phyloP scores from a whole-genome alignment of 306 rosid species.

The Prosopis cineraria region DNA sequence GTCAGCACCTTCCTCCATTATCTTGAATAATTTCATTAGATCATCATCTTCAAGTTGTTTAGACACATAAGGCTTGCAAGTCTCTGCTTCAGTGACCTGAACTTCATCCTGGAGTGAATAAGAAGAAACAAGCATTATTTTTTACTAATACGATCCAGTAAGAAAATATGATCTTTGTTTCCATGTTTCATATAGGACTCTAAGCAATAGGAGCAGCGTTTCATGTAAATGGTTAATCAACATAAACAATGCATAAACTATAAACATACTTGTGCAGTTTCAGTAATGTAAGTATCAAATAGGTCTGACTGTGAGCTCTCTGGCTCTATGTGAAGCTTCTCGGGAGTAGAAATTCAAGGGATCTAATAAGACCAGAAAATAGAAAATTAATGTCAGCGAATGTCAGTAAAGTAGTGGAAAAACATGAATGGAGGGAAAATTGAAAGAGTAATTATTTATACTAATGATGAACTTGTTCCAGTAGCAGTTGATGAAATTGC shows the following conservation, averaged over 20 bases:
- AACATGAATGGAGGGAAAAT: background rate
- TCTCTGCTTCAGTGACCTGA: background rate
- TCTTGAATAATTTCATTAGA: constrained; percentile 1
- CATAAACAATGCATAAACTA: background rate
- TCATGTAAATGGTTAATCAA: too few relatives aligned
- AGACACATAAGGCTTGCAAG: background rate
- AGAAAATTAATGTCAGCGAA: background rate
- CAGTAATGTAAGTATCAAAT: background rate
- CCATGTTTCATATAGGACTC: too few relatives aligned
- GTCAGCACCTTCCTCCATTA: background rate
- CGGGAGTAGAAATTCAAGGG: background rate
- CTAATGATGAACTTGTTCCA: background rate
- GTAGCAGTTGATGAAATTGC: background rate
- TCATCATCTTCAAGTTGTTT: constrained; percentile 4
- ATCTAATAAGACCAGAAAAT: background rate
- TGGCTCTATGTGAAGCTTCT: background rate
- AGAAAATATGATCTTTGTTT: too few relatives aligned
- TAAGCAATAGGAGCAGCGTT: too few relatives aligned
- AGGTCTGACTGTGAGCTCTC: background rate
- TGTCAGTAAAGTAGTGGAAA: background rate
- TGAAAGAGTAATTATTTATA: background rate
- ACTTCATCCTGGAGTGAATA: background rate
- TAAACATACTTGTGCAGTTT: background rate
- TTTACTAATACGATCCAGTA: background rate
- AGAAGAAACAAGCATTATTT: background rate